Conservation (phyloP, 2,329 filamentous ascomycete species). For the Nannizzia gypsea region DNA sequence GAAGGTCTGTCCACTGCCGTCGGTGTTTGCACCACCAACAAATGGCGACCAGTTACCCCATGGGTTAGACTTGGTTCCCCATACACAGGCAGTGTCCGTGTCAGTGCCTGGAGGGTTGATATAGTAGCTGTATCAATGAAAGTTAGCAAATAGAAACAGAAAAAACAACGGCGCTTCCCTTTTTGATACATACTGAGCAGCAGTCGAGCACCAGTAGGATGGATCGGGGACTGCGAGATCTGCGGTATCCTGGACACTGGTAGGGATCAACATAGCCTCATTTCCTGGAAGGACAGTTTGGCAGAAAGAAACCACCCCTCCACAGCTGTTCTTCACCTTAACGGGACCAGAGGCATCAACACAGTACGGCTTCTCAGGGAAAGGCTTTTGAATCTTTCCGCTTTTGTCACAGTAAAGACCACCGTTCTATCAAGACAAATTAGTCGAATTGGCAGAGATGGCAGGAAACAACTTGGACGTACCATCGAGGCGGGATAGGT, state of each 20-base stretch:
- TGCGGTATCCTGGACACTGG: constrained; percentile 46
- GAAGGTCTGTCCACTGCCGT: constrained; percentile 52
- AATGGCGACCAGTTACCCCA: constrained; percentile 68
- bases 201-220: constrained; percentile 59
- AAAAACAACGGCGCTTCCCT: not conserved
- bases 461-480: constrained; percentile 23
- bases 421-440: constrained; percentile 46
- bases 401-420: constrained; percentile 59
- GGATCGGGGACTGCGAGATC: constrained; percentile 58
- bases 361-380: constrained; percentile 56
- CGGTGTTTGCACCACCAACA: constrained; percentile 64
- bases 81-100: constrained; percentile 53
- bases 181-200: constrained; percentile 53
- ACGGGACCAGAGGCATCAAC: constrained; percentile 56
- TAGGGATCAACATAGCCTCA: constrained; percentile 73
- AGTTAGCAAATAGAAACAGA: constrained; percentile 7
- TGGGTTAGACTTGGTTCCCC: constrained; percentile 53
- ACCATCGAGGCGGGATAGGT: constrained; percentile 61
- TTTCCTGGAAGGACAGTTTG: constrained; percentile 70
- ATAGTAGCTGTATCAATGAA: constrained; percentile 48
- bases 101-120: constrained; percentile 60
- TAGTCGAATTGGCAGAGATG: constrained; percentile 1
- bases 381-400: constrained; percentile 58
- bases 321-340: constrained; percentile 54
- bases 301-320: constrained; percentile 55